Evolutionary conservation across 176 grass and related monocot species (phyloP).

Genomic region (Urochloa ruziziensis): DNA sequence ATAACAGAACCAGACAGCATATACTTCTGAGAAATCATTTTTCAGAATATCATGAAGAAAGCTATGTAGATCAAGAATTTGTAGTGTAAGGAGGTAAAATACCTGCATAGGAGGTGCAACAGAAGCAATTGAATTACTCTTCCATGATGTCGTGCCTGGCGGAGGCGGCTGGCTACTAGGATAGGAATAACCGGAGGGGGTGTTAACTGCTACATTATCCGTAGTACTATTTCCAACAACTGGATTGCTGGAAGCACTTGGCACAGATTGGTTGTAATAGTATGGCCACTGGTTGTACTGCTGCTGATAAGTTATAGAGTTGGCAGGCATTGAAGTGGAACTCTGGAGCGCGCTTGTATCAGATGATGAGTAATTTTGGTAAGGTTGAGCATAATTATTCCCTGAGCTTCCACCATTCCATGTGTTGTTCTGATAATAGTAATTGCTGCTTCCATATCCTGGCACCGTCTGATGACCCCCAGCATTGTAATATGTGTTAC

Average conservation of each 20-base stretch:
- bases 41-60: background rate
- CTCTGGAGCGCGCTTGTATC: slow-evolving; percentile 52
- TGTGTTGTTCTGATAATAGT: slow-evolving; percentile 72
- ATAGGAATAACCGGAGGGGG: slow-evolving; percentile 69
- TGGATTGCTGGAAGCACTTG: slow-evolving; percentile 49
- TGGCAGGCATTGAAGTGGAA: slow-evolving; percentile 54
- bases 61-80: background rate
- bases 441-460: slow-evolving; percentile 70
- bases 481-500: slow-evolving; percentile 99
- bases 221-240: slow-evolving; percentile 39
- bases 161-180: slow-evolving; percentile 79
- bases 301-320: slow-evolving; percentile 75
- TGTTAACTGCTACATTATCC: slow-evolving; percentile 34
- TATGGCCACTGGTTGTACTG: slow-evolving; percentile 81
- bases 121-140: slow-evolving; percentile 52
- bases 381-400: slow-evolving; percentile 45
- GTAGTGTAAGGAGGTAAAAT: slow-evolving; percentile 25
- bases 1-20: slow-evolving; percentile 4
- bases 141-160: slow-evolving; percentile 87
- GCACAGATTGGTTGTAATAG: slow-evolving; percentile 64
- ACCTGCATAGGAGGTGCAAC: slow-evolving; percentile 69
- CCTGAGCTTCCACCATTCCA: slow-evolving; percentile 47
- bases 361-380: slow-evolving; percentile 60
- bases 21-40: slow-evolving; percentile 9
- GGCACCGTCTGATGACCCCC: slow-evolving; percentile 78